Base-by-base conservation (phyloP, 257 asterid genomes). In the Galeopsis tetrahit region DNA sequence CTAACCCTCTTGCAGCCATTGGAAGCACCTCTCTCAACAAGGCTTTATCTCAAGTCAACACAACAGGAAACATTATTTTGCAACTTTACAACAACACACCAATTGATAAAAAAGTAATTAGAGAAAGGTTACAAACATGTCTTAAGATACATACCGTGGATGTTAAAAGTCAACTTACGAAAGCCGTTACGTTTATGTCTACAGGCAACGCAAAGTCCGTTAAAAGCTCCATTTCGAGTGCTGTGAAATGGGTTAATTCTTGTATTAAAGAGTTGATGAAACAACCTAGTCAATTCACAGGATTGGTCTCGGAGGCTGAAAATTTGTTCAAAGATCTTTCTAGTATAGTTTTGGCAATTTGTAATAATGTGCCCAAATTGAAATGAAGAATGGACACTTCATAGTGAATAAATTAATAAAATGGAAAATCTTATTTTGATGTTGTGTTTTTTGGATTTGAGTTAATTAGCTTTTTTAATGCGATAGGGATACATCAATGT, bases 271-370 rank as follows among this genome's bases (percentile, higher is more conserved):
- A n/a, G 5, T 49, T 49, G 28, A n/a, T 4, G 56, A 49, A 5
- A 49, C 5, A 1, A 2, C 55, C n/a, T 46, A 46, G 6, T 11
- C 52, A 13, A 48, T 13, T 48, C 6, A 0, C 56, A 1, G 56
- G 56, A 7, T 49, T 14, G 56, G 9, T 49, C 6, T 49, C 14
- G 56, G 3, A 5, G 3, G 56, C 56, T 49, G 55, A 2, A 10
- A 49, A 49, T n/a, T 17, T 2, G 40, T 9, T 39, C 13, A 55
- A 14, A 17, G 40, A 55, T 56, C 31, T 69, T 21, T 38, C n/a
- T 13, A 55, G 42, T 17, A 39, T 53, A 7, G 42, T 55, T 69
- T 11, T 51, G 64, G 64, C 63, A 0, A 17, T 68, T 51, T 68
- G 49, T 36, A 51, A 68, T 35, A 8, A n/a, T 2, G 62, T 3